Conservation (phyloP, 208 protist genomes). For the Crithidia brevicula region DNA sequence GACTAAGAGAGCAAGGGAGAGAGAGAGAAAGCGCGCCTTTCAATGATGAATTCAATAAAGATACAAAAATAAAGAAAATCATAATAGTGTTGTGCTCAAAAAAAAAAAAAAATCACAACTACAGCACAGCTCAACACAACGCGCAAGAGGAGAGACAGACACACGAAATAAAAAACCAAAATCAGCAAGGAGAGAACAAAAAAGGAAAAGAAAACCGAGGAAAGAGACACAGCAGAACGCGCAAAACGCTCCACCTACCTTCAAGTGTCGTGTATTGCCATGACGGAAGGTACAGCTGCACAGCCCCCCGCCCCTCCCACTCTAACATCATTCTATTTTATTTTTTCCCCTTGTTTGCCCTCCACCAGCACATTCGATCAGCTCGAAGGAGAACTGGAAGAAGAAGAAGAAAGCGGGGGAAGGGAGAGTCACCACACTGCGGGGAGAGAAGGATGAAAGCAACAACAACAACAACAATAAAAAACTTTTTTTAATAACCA, state of each 20-base stretch:
- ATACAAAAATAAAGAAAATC: constrained; percentile 21
- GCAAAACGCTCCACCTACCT: constrained; percentile 9
- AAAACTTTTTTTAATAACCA: no score
- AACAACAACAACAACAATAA: no score
- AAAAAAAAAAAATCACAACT: no score
- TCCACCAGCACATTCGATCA: background rate
- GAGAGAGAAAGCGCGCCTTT: no score
- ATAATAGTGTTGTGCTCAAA: constrained; percentile 7
- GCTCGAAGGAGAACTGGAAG: background rate
- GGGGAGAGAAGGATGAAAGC: no score
- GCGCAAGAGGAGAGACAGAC: no score
- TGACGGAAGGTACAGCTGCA: constrained; percentile 13
- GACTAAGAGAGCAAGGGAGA: background rate
- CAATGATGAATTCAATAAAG: no score
- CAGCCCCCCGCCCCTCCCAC: background rate
- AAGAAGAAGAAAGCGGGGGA: background rate
- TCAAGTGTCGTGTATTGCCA: constrained; percentile 20
- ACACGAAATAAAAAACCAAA: constrained; percentile 8
- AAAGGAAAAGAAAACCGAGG: background rate
- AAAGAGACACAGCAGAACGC: constrained; percentile 3
- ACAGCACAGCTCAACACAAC: no score
- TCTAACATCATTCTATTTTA: background rate
- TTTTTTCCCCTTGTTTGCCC: background rate
- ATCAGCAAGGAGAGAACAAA: constrained; percentile 13
- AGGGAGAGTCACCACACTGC: no score